Percentiles rank a stretch among this genome's conserved stretches.
phyloP scores from a whole-genome alignment of 495 filamentous ascomycete species.

The Rhypophila decipiens region DNA sequence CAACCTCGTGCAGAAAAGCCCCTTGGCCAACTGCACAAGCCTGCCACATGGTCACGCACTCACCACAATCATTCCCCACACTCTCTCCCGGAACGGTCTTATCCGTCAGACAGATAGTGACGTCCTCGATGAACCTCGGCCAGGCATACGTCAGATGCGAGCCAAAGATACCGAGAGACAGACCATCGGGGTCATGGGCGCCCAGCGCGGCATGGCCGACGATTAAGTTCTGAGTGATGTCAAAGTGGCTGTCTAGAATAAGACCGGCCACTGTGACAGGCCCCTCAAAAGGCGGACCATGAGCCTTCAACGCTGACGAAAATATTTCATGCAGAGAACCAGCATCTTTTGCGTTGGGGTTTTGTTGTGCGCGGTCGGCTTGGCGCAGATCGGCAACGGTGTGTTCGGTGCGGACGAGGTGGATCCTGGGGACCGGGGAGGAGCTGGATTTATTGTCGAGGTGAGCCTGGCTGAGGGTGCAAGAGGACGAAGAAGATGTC shows the following conservation, averaged over 20 bases:
- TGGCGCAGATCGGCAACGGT: slow-evolving; percentile 78
- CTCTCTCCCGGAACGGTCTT: slow-evolving; percentile 81
- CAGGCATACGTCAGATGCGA: slow-evolving; percentile 86
- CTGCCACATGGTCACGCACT: slow-evolving; percentile 85
- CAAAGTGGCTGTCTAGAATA: slow-evolving; percentile 83
- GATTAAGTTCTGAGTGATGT: slow-evolving; percentile 59
- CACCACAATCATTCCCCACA: slow-evolving; percentile 77
- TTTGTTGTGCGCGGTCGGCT: slow-evolving; percentile 74
- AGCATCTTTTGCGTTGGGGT: slow-evolving; percentile 56
- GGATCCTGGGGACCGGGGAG: slow-evolving; percentile 82
- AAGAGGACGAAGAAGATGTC: slow-evolving; percentile 71
- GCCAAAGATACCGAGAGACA: slow-evolving; percentile 83
- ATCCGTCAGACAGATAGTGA: slow-evolving; percentile 78
- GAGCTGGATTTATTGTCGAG: slow-evolving; percentile 59
- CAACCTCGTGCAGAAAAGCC: slow-evolving; percentile 82
- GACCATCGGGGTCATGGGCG: slow-evolving; percentile 56
- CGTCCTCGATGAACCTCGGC: slow-evolving; percentile 75
- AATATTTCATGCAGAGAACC: slow-evolving; percentile 71
- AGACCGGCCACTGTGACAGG: slow-evolving; percentile 83
- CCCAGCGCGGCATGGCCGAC: slow-evolving; percentile 75
- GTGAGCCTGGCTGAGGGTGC: slow-evolving; percentile 62
- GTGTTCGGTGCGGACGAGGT: slow-evolving; percentile 74
- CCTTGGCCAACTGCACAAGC: slow-evolving; percentile 87
- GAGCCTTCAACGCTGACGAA: slow-evolving; percentile 61
- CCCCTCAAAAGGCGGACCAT: slow-evolving; percentile 66